Evolutionary conservation across 345 rosid genomes (phyloP), one percentile per base, ranked within the genome.

Genomic region (Microcos paniculata): DNA sequence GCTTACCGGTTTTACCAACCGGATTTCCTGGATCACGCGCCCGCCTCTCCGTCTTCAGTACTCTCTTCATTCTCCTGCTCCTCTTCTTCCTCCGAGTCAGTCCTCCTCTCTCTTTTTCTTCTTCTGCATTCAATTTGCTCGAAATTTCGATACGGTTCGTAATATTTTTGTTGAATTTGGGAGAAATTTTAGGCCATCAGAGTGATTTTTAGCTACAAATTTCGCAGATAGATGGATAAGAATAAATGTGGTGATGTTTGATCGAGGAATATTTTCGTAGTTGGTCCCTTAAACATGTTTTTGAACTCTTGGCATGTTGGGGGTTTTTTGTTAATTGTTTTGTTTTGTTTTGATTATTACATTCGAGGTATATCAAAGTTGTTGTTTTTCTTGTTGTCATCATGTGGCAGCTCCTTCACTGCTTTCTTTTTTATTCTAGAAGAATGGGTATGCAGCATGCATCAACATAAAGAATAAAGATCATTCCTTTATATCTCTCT

Each of bases 1-100:
- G 81, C 63, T 93, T 46, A 72, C 89, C 79, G 82, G 85, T 73
- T 23, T 91, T 1, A 80, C 91, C 75, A 82, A 78, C 71, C 87
- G 82, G 77, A 59, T 90, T 75, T 79, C 90, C 1, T 85, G 81
- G 77, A 66, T 83, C 59, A 68, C 87, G 24, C 81, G 57, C 18
- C 56, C 81, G 53, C 88, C 88, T 28, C 79, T 62, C 4, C 77
- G 64, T 21, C 70, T 88, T 6, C 83, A 83, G 24, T 81, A 77
- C 48, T 72, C 79, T 4, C 66, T 78, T 28, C 90, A 58, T 5
- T 74, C 83, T 23, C 85, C 92, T 23, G 90, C 87, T 38, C 86
- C 89, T 30, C 91, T 86, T 56, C 82, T 82, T 73, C 82, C 81
- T 31, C 82, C 85, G 2, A 93, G 96, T 93, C 38, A 80, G 91